Conservation (phyloP, 2,329 filamentous ascomycete species). For the Aspergillus chevalieri region DNA sequence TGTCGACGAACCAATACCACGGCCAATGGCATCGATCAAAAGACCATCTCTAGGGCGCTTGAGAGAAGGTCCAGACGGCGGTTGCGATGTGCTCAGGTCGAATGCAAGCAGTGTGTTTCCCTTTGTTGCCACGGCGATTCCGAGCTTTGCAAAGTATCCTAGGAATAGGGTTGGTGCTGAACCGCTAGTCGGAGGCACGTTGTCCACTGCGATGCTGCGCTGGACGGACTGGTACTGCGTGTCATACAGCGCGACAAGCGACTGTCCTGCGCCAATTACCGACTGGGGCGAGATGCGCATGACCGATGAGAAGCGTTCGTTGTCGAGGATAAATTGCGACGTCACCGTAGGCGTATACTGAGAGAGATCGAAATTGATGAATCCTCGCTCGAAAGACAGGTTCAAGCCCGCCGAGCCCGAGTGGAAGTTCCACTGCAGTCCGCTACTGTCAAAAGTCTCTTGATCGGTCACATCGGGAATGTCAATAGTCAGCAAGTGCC, state of each 20-base stretch:
- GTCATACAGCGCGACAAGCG: constrained; percentile 41
- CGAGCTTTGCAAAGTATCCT: constrained; percentile 40
- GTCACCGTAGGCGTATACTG: constrained; percentile 35
- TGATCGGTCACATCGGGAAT: constrained; percentile 27
- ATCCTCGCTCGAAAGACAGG: constrained; percentile 35
- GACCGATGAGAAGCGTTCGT: constrained; percentile 35
- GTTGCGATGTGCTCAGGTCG: constrained; percentile 33
- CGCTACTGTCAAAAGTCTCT: constrained; percentile 17
- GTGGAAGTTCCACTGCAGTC: constrained; percentile 35
- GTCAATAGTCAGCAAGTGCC: constrained; percentile 31
- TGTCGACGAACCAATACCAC: constrained; percentile 32
- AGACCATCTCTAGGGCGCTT: constrained; percentile 37
- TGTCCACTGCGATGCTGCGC: constrained; percentile 31
- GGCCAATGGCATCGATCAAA: constrained; percentile 38
- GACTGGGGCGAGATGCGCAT: constrained; percentile 39
- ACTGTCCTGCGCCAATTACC: constrained; percentile 36
- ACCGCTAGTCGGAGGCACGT: constrained; percentile 21
- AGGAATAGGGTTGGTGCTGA: constrained; percentile 30
- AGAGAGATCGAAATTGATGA: constrained; percentile 38
- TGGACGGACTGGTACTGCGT: constrained; percentile 44
- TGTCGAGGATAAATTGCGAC: constrained; percentile 32
- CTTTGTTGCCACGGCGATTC: constrained; percentile 36
- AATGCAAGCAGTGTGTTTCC: constrained; percentile 40
- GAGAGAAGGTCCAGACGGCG: constrained; percentile 21
- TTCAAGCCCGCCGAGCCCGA: constrained; percentile 34